These are phyloP conservation scores for Boletus patriciae DNA, from an alignment of 768 basidiomycete genomes.

Conservation along the genomic window DNA sequence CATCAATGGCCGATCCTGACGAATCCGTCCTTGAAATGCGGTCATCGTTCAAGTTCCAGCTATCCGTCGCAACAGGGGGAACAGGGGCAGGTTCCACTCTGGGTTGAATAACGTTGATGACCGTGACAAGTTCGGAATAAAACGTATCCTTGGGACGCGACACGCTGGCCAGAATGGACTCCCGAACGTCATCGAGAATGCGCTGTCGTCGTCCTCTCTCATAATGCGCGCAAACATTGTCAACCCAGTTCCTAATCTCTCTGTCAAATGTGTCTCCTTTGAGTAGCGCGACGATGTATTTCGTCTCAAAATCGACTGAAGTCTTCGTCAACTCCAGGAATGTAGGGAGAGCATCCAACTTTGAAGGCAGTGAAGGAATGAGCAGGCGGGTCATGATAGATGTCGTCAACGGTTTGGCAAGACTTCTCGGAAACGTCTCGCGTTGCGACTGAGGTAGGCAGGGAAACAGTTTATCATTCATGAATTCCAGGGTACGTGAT, in stretches of 20 bases:
- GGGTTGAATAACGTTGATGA: constrained; percentile 1
- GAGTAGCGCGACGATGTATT: constrained; percentile 50
- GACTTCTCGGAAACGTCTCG: constrained; percentile 49
- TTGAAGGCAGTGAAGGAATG: constrained; percentile 66
- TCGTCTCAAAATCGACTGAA: constrained; percentile 69
- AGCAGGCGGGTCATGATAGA: constrained; percentile 68
- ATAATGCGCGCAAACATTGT: constrained; percentile 70
- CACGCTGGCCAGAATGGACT: constrained; percentile 45
- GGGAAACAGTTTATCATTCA: constrained; percentile 56
- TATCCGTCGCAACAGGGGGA: constrained; percentile 31
- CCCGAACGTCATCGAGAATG: constrained; percentile 63
- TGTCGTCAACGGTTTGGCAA: constrained; percentile 59
- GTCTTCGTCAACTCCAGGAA: constrained; percentile 58
- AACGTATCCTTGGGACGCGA: constrained; percentile 26
- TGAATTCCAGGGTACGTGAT: constrained; percentile 58
- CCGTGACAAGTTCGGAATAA: constrained; percentile 20
- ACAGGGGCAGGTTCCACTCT: not conserved
- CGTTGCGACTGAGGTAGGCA: constrained; percentile 49
- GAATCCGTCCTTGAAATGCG: constrained; percentile 27
- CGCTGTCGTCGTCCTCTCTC: constrained; percentile 69
- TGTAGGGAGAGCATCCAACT: constrained; percentile 54
- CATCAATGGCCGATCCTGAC: constrained; percentile 23
- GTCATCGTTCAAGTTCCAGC: constrained; percentile 49
- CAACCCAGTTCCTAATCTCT: constrained; percentile 66
- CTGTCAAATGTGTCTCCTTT: constrained; percentile 48